Conservation (phyloP, 2,329 filamentous ascomycete species). For the Chalaropsis ovoidea region DNA sequence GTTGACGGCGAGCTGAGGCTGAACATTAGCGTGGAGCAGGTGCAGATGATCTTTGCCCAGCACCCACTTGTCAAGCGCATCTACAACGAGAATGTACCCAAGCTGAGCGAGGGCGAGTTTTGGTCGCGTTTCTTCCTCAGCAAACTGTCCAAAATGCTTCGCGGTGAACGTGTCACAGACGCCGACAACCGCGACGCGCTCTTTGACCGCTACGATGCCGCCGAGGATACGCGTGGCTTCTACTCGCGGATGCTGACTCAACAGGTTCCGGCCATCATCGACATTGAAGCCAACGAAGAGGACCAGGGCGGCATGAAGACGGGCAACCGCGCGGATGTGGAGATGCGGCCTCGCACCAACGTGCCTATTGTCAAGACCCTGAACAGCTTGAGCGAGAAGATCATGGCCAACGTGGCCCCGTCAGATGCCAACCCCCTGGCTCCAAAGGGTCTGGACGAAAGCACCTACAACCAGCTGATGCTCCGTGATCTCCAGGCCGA, state of each 20-base stretch:
- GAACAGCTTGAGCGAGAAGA: constrained; percentile 84
- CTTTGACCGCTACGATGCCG: constrained; percentile 76
- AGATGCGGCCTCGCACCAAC: constrained; percentile 75
- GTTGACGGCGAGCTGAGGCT: constrained; percentile 66
- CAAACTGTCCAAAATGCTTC: constrained; percentile 78
- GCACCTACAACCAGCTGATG: constrained; percentile 62
- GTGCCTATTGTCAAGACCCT: constrained; percentile 81
- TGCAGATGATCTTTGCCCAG: constrained; percentile 84
- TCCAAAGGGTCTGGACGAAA: constrained; percentile 52
- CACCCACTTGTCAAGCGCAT: constrained; percentile 83
- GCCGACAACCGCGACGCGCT: constrained; percentile 65
- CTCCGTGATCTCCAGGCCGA: constrained; percentile 72
- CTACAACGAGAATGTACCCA: constrained; percentile 87
- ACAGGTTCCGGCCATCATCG: constrained; percentile 77
- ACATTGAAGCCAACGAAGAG: constrained; percentile 88
- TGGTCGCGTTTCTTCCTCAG: constrained; percentile 94
- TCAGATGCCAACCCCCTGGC: constrained; percentile 59
- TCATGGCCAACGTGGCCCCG: constrained; percentile 77
- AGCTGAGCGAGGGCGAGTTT: constrained; percentile 67
- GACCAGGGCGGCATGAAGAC: constrained; percentile 73
- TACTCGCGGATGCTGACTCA: constrained; percentile 48
- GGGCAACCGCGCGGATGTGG: constrained; percentile 79
- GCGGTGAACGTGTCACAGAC: constrained; percentile 76
- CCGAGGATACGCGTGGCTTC: constrained; percentile 51
- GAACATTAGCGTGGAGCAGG: constrained; percentile 82